Conservation (phyloP, 768 basidiomycete species). For the Termitomyces sp. region DNA sequence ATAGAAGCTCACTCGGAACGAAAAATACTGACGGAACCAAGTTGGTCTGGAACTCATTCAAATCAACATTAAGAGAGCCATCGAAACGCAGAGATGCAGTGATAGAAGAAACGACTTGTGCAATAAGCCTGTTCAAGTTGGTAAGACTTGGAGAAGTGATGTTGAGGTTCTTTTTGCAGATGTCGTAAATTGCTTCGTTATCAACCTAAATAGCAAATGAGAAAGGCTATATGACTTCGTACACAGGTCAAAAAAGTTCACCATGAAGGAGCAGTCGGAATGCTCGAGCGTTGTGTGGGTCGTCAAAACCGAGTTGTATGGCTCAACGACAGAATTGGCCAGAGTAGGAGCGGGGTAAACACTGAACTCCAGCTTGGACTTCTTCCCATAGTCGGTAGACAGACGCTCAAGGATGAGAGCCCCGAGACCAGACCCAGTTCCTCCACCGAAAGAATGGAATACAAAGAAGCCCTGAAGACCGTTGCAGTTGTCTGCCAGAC, state of each 20-base stretch:
- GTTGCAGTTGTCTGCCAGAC: conserved; percentile 92
- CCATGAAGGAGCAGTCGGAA: conserved; percentile 99
- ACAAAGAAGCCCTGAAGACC: conserved; percentile 99
- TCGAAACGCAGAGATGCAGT: conserved; percentile 97
- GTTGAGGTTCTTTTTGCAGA: conserved; percentile 94
- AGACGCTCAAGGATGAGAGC: conserved; percentile 93
- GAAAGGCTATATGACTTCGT: background rate
- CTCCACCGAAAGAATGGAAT: conserved; percentile 99
- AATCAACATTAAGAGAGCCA: conserved; percentile 94
- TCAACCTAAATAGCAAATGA: conserved; percentile 45
- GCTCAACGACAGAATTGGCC: conserved; percentile 94
- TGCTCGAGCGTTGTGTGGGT: conserved; percentile 99
- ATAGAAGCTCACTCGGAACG: conserved; percentile 69
- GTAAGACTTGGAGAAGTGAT: conserved; percentile 83
- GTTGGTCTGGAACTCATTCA: conserved; percentile 99
- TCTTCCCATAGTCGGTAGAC: conserved; percentile 97
- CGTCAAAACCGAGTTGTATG: conserved; percentile 95
- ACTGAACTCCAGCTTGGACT: conserved; percentile 97
- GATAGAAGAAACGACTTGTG: conserved; percentile 97
- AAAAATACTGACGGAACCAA: conserved; percentile 83
- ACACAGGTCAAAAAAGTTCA: conserved; percentile 20
- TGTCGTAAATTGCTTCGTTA: conserved; percentile 95
- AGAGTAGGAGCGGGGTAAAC: conserved; percentile 94
- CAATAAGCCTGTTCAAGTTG: conserved; percentile 95
- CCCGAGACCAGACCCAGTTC: conserved; percentile 98